Conservation (phyloP, 164 flowering plant genomes). For the Macadamia integrifolia region DNA sequence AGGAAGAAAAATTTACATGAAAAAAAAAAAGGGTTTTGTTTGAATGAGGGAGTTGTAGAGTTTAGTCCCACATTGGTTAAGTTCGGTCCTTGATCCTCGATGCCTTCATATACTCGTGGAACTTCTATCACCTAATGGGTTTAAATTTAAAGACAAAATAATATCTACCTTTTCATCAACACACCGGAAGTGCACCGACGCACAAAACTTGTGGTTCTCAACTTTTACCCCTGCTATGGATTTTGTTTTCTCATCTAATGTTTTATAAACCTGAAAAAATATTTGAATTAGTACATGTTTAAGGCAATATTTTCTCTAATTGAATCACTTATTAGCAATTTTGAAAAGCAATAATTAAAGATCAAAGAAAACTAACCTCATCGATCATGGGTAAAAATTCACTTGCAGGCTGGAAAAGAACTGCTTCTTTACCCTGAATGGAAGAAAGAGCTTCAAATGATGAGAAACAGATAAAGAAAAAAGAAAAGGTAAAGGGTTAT, state of each 20-base stretch:
- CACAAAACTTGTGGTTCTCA: slow-evolving; percentile 89
- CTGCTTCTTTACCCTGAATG: slow-evolving; percentile 38
- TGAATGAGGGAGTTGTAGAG: too few species aligned
- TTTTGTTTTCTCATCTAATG: slow-evolving; percentile 61
- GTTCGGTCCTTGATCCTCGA: too few species aligned
- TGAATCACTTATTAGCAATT: neutral
- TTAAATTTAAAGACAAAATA: too few species aligned
- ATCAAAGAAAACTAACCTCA: slow-evolving; percentile 37
- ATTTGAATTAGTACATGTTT: neutral
- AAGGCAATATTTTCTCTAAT: neutral
- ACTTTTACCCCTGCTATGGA: slow-evolving; percentile 72
- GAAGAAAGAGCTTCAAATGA: neutral
- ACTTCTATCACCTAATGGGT: too few species aligned
- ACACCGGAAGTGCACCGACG: slow-evolving; percentile 84
- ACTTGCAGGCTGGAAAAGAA: slow-evolving; percentile 72
- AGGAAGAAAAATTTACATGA: neutral
- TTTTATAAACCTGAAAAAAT: slow-evolving; percentile 51
- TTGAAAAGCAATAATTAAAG: too few species aligned
- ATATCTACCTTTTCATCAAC: slow-evolving; percentile 82
- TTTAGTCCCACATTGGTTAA: too few species aligned
- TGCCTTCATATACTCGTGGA: too few species aligned
- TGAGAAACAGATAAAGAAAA: neutral
- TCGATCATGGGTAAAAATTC: slow-evolving; percentile 80
- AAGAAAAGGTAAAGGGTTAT: neutral
- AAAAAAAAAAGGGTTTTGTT: neutral